Conservation (phyloP, 169 alveolate species). For the Plasmodium vivax region DNA sequence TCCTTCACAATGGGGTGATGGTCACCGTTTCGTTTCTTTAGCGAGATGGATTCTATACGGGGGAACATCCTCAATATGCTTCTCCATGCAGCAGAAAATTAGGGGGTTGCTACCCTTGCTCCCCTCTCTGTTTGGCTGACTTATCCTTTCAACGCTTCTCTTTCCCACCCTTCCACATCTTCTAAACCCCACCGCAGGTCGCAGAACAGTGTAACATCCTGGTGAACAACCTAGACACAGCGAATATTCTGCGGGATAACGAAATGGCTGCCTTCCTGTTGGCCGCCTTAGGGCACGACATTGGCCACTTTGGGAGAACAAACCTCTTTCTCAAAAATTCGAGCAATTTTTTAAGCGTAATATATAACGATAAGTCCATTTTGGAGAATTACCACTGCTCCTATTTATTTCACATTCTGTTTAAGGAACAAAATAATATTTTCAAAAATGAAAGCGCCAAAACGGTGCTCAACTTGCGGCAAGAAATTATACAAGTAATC, state of each 20-base stretch:
- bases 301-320: constrained; percentile 93
- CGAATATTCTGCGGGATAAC: constrained; percentile 51
- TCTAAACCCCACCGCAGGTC: constrained; percentile 18
- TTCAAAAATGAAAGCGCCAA: constrained; percentile 65
- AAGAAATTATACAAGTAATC: constrained; percentile 91
- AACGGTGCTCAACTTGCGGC: constrained; percentile 76
- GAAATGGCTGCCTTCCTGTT: constrained; percentile 83
- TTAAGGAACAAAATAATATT: constrained; percentile 77
- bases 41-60: background rate
- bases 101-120: background rate
- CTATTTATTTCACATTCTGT: constrained; percentile 83
- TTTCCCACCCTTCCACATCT: background rate
- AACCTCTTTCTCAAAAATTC: constrained; percentile 87
- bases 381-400: constrained; percentile 95
- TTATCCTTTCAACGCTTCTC: background rate
- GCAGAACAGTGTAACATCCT: constrained; percentile 51
- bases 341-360: constrained; percentile 86
- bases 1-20: background rate
- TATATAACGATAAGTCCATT: constrained; percentile 93
- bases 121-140: background rate
- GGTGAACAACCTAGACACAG: constrained; percentile 59
- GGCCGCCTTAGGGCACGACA: constrained; percentile 93
- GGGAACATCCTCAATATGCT: background rate
- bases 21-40: background rate
- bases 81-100: background rate